phyloP scores from a whole-genome alignment of 2,329 filamentous ascomycete genomes.

The Colletotrichum sp. region DNA sequence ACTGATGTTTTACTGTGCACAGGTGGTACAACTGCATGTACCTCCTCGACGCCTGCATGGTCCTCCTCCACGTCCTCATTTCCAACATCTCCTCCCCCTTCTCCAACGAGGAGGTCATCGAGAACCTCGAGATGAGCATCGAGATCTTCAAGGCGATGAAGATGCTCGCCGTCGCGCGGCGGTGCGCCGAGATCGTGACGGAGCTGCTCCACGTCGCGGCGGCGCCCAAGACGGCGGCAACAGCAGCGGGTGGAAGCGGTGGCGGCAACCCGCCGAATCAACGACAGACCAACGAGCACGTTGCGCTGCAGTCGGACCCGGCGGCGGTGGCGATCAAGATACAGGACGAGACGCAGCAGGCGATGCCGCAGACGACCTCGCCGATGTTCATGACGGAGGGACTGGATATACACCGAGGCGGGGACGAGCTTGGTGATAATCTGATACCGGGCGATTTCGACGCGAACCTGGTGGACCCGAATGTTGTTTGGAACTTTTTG shows the following conservation, averaged over 20 bases:
- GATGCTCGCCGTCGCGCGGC: slow-evolving; percentile 15
- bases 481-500: slow-evolving; percentile 21
- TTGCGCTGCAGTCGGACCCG: neutral
- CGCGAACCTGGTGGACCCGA: slow-evolving; percentile 14
- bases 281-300: neutral
- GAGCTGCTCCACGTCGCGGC: slow-evolving; percentile 11
- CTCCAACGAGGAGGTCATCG: slow-evolving; percentile 8
- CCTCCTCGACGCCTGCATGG: slow-evolving; percentile 17
- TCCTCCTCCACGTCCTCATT: slow-evolving; percentile 15
- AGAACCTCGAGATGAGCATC: slow-evolving; percentile 17
- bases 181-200: slow-evolving; percentile 16
- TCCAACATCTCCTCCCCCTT: slow-evolving; percentile 13
- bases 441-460: slow-evolving; percentile 13
- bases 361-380: neutral
- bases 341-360: neutral
- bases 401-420: neutral
- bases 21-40: slow-evolving; percentile 23
- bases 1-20: neutral
- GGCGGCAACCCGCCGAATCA: neutral
- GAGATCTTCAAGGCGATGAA: slow-evolving; percentile 21
- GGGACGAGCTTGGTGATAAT: neutral
- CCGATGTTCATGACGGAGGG: neutral
- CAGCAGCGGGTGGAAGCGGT: neutral
- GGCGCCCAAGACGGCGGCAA: neutral
- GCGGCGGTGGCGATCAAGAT: neutral